Conservation (phyloP, 768 basidiomycete genomes). For the Phanerochaete sordida region DNA sequence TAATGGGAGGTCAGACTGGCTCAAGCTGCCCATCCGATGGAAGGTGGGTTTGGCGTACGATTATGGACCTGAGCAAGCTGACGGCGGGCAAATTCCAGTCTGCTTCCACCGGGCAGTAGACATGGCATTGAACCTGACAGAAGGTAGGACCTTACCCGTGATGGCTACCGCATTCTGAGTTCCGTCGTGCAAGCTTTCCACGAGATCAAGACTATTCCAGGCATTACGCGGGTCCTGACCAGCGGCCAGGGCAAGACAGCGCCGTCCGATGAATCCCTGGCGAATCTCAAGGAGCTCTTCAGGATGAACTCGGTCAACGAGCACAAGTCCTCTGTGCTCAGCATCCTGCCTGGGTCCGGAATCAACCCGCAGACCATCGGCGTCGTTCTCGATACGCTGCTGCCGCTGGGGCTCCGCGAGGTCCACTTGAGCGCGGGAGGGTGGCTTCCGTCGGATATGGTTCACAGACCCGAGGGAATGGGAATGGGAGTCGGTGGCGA, state of each 20-base stretch:
- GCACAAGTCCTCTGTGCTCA: neutral
- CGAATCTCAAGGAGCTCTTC: neutral
- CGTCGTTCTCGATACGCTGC: conserved; percentile 43
- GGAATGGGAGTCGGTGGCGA: conserved; percentile 60
- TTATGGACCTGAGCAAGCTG: neutral
- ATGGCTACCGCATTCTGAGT: conserved; percentile 23
- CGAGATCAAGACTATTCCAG: conserved; percentile 52
- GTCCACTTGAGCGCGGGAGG: conserved; percentile 73
- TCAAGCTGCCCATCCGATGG: conserved; percentile 52
- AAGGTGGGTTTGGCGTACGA: conserved; percentile 44
- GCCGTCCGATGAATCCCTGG: conserved; percentile 11
- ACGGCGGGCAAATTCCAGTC: conserved; percentile 1
- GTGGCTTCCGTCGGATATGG: conserved; percentile 56
- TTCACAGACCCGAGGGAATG: conserved; percentile 52
- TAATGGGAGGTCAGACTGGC: conserved; percentile 40
- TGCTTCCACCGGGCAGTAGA: conserved; percentile 43
- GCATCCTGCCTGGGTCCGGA: conserved; percentile 73
- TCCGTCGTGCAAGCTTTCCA: conserved; percentile 32
- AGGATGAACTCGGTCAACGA: neutral
- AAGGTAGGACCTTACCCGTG: conserved; percentile 37
- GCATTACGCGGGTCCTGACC: conserved; percentile 74
- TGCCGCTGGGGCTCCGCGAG: conserved; percentile 58
- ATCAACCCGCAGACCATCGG: conserved; percentile 58
- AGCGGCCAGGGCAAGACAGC: conserved; percentile 54
- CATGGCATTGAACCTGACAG: conserved; percentile 53